These are phyloP conservation scores for Moricandia arvensis DNA, from an alignment of 345 rosid genomes.

Conservation along the genomic window DNA sequence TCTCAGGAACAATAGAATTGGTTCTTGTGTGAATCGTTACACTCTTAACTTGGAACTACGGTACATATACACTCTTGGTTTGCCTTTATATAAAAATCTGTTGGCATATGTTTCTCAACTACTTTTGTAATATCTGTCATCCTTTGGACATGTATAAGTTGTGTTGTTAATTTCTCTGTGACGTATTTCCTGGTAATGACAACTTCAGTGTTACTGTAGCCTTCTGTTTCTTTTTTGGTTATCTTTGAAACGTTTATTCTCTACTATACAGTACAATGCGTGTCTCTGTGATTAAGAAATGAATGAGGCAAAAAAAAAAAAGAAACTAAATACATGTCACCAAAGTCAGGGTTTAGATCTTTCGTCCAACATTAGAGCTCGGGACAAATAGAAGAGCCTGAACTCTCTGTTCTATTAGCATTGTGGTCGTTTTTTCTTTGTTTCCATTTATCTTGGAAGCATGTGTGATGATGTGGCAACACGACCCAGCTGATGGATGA, in stretches of 20 bases:
- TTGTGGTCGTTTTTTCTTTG: no score
- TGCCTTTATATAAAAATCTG: neutral
- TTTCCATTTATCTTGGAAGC: no score
- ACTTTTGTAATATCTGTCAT: neutral
- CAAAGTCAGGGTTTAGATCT: neutral
- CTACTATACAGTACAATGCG: neutral
- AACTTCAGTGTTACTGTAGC: constrained; percentile 2
- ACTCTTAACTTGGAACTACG: constrained; percentile 4
- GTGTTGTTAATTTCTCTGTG: constrained; percentile 13
- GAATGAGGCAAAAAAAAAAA: neutral
- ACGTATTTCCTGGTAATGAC: constrained; percentile 22
- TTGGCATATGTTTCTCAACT: constrained; percentile 20
- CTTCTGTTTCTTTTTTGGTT: neutral
- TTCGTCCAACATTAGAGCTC: neutral
- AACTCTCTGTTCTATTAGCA: no score
- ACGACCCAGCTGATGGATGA: no score
- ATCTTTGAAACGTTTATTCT: neutral
- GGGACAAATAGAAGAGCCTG: no score
- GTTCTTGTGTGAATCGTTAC: constrained; percentile 21
- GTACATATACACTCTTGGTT: constrained; percentile 32
- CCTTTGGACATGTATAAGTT: constrained; percentile 33
- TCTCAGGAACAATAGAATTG: constrained; percentile 34
- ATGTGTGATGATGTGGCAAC: no score
- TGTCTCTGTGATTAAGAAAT: neutral
- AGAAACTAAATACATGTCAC: neutral